A percentile compares a stretch with the other conserved stretches of the same genome.
Conservation (phyloP, 192 early-diverging fungal genomes). For the Entrophospora sp. region DNA sequence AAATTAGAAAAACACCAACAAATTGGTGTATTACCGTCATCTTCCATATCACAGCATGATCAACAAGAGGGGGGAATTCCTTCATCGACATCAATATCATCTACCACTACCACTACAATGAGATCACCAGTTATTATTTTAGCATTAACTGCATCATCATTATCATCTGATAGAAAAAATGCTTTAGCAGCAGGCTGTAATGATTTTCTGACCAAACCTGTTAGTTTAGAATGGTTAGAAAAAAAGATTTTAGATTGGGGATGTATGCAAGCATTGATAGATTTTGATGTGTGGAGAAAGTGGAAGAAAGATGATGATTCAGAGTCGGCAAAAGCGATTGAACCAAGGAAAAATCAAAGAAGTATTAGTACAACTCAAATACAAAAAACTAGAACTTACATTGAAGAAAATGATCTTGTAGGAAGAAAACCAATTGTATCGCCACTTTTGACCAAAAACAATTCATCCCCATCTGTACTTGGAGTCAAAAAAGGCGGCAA, state of each 20-base stretch:
- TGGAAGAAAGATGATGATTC: slow-evolving; percentile 33
- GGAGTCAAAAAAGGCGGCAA: too few species aligned
- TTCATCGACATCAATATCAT: background rate
- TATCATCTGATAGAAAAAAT: slow-evolving; percentile 57
- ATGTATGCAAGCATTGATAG: slow-evolving; percentile 85
- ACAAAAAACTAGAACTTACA: too few species aligned
- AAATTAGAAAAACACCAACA: slow-evolving; percentile 44
- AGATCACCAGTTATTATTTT: slow-evolving; percentile 77
- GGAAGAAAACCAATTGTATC: too few species aligned
- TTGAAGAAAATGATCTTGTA: too few species aligned
- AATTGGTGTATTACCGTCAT: slow-evolving; percentile 45
- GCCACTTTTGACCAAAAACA: too few species aligned
- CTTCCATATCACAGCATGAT: slow-evolving; percentile 15
- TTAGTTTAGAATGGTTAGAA: slow-evolving; percentile 73
- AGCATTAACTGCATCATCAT: slow-evolving; percentile 72
- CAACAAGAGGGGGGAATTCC: too few species aligned
- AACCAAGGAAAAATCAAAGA: too few species aligned
- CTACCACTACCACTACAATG: background rate
- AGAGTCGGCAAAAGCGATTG: background rate
- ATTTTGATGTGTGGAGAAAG: slow-evolving; percentile 63
- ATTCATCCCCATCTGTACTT: too few species aligned
- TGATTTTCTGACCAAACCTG: slow-evolving; percentile 85
- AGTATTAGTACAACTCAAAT: too few species aligned
- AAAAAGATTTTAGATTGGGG: slow-evolving; percentile 89
- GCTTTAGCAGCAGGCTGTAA: slow-evolving; percentile 82